phyloP scores from a whole-genome alignment of 75 land plant genomes.

The Selaginella tamariscina region DNA sequence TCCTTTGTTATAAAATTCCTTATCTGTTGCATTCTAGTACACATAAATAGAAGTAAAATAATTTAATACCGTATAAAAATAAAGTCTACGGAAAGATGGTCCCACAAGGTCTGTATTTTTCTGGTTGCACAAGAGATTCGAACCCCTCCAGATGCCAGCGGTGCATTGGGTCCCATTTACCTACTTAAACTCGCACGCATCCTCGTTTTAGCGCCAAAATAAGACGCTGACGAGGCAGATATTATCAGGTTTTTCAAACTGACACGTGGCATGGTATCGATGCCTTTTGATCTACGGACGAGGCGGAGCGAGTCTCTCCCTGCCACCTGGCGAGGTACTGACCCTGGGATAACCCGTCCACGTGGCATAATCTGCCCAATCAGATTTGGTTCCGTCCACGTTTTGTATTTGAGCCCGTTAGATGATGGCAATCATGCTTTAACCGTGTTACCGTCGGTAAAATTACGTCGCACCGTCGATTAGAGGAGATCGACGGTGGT shows the following conservation, averaged over 20 bases:
- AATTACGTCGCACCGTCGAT: neutral
- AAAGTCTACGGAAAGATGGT: neutral
- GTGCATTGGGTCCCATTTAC: slow-evolving; percentile 1
- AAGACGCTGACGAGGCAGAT: neutral
- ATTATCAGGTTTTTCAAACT: neutral
- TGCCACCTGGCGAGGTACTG: neutral
- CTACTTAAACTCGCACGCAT: neutral
- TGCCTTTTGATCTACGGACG: neutral
- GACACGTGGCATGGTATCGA: neutral
- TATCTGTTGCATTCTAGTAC: too few species aligned
- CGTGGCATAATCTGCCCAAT: neutral
- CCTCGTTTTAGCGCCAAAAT: neutral
- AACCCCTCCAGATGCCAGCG: neutral
- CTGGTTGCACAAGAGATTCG: neutral
- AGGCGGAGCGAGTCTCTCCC: neutral
- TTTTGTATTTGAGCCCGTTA: too few species aligned
- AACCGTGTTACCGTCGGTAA: neutral
- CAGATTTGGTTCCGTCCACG: neutral
- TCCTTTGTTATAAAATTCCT: too few species aligned
- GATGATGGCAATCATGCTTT: too few species aligned
- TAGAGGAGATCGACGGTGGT: neutral
- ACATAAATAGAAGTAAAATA: too few species aligned
- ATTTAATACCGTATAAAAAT: too few species aligned
- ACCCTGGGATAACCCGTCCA: neutral
- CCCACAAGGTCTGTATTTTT: neutral